A percentile compares a stretch with the other conserved stretches of the same genome.
Evolutionary conservation across 306 rosid genomes (phyloP).

Genomic region (Cucurbita pepo): DNA sequence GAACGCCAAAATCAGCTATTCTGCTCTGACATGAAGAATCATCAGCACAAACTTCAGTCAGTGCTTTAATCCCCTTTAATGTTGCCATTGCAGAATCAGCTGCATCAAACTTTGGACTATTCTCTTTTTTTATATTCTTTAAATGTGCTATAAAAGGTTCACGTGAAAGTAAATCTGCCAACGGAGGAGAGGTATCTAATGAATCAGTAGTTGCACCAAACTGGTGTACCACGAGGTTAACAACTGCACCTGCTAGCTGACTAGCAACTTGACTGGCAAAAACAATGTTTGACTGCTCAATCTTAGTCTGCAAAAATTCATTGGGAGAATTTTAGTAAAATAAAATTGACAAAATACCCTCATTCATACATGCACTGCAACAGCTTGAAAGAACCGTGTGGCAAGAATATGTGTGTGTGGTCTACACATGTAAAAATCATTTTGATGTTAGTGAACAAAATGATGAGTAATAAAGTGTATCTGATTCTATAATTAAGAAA

Average conservation of each 20-base stretch:
- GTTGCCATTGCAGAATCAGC: constrained; percentile 92
- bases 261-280: constrained; percentile 61
- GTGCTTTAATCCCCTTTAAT: constrained; percentile 78
- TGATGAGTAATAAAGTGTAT: neutral
- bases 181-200: constrained; percentile 50
- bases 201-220: constrained; percentile 31
- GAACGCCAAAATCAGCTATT: constrained; percentile 56
- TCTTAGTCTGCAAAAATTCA: constrained; percentile 57
- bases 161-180: constrained; percentile 59
- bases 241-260: constrained; percentile 64
- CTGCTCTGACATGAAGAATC: constrained; percentile 41
- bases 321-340: constrained; percentile 1
- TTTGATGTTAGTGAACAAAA: neutral
- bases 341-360: neutral
- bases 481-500: neutral
- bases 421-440: neutral
- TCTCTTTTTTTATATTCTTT: constrained; percentile 52
- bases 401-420: neutral
- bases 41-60: constrained; percentile 67
- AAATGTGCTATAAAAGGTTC: constrained; percentile 66
- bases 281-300: constrained; percentile 63
- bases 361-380: neutral
- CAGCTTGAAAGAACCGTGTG: neutral
- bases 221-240: constrained; percentile 62
- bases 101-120: constrained; percentile 53